Percentiles rank a stretch among this genome's conserved stretches.
phyloP scores from a whole-genome alignment of 257 asterid species.

The Fraxinus anomala region DNA sequence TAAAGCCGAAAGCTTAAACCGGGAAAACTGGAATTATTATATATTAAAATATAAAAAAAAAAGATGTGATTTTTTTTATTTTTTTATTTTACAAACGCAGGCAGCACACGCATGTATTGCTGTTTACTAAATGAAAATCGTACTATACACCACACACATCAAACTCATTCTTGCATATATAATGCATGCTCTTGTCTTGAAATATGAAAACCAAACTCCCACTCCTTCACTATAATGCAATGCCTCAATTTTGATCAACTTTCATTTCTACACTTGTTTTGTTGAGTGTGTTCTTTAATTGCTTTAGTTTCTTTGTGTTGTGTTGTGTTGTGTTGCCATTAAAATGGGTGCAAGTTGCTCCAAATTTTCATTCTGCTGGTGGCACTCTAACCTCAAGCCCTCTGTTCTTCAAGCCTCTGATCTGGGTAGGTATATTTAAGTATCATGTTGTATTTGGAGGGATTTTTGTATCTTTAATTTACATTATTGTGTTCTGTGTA shows the following conservation, averaged over 20 bases:
- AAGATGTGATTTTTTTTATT: slow-evolving; percentile 9
- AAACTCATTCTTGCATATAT: slow-evolving; percentile 43
- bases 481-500: slow-evolving; percentile 10
- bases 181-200: slow-evolving; percentile 38
- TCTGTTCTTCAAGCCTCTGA: slow-evolving; percentile 56
- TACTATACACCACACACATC: slow-evolving; percentile 32
- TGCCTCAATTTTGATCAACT: slow-evolving; percentile 19
- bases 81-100: not conserved
- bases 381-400: slow-evolving; percentile 56
- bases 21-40: not conserved
- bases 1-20: slow-evolving; percentile 42
- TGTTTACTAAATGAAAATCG: slow-evolving; percentile 39
- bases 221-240: slow-evolving; percentile 21
- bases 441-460: slow-evolving; percentile 2
- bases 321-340: slow-evolving; percentile 1
- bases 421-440: slow-evolving; percentile 35
- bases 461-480: not conserved
- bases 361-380: slow-evolving; percentile 59
- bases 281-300: not conserved
- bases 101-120: slow-evolving; percentile 28
- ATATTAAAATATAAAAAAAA: not conserved
- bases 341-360: slow-evolving; percentile 63
- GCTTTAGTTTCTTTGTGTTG: not conserved
- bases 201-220: slow-evolving; percentile 23
- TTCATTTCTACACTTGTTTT: not conserved